Percentiles rank a stretch among this genome's conserved stretches.
These are phyloP conservation scores for Leccinum truebloodii DNA, from an alignment of 768 basidiomycete genomes.

Conservation along the genomic window DNA sequence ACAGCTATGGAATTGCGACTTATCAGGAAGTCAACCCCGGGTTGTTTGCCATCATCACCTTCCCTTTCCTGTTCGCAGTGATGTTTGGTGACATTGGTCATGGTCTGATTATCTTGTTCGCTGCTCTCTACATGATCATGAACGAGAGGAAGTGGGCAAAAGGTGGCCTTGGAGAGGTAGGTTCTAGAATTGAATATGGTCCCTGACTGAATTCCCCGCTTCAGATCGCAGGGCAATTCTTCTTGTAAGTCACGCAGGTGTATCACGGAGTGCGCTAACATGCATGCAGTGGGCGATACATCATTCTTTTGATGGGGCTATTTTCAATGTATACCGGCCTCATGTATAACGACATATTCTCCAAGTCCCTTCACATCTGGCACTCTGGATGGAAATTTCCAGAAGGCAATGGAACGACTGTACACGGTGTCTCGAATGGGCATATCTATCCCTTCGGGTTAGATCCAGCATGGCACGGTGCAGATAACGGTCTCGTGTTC, in stretches of 20 bases:
- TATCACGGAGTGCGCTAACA: constrained; percentile 18
- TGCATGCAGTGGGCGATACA: constrained; percentile 85
- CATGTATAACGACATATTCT: constrained; percentile 99
- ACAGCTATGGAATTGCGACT: constrained; percentile 90
- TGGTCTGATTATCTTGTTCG: constrained; percentile 76
- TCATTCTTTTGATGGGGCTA: constrained; percentile 96
- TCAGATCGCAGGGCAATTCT: constrained; percentile 86
- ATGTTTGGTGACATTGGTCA: constrained; percentile 99
- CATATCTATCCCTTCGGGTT: constrained; percentile 89
- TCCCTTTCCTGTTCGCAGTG: constrained; percentile 98
- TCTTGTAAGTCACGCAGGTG: constrained; percentile 65
- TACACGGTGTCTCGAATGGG: constrained; percentile 58
- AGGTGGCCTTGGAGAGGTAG: constrained; percentile 71
- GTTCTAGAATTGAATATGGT: constrained; percentile 21
- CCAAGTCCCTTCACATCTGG: constrained; percentile 86
- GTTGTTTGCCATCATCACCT: constrained; percentile 86
- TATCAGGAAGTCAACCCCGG: constrained; percentile 99
- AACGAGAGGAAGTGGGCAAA: constrained; percentile 81
- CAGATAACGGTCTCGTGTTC: constrained; percentile 90
- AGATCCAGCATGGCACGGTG: constrained; percentile 93
- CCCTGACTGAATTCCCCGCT: constrained; percentile 13
- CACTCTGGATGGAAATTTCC: constrained; percentile 87
- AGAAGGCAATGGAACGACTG: constrained; percentile 39
- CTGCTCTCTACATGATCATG: constrained; percentile 83
- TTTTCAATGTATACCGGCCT: constrained; percentile 97